Evolutionary conservation across 768 basidiomycete species (phyloP).

Genomic region (Panaeolus papilionaceus): DNA sequence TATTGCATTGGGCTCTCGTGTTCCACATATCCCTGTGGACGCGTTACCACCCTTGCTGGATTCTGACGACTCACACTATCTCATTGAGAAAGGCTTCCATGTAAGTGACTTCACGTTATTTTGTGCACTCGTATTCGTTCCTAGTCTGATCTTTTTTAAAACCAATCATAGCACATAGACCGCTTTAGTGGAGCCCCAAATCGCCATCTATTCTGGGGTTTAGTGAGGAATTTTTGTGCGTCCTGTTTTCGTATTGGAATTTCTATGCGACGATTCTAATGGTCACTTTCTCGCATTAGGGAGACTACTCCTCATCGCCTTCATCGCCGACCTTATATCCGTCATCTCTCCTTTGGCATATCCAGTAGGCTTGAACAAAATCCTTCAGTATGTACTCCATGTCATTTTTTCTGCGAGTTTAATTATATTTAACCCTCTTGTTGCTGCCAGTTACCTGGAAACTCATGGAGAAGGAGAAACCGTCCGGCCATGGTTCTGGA

Average conservation of each 20-base stretch:
- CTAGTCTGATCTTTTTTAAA: conserved; percentile 9
- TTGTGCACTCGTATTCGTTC: not conserved
- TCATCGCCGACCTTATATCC: conserved; percentile 33
- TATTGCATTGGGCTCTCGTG: conserved; percentile 50
- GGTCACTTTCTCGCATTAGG: conserved; percentile 18
- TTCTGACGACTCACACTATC: conserved; percentile 44
- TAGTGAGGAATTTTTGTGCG: conserved; percentile 44
- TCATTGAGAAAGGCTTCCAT: not conserved
- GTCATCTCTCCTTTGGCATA: conserved; percentile 37
- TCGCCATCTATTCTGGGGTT: conserved; percentile 51
- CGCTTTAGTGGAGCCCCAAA: conserved; percentile 43
- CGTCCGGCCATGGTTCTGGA: conserved; percentile 76
- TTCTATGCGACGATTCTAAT: not conserved
- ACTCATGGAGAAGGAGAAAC: conserved; percentile 49
- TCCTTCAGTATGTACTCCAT: conserved; percentile 36
- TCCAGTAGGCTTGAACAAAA: conserved; percentile 46
- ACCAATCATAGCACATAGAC: conserved; percentile 40
- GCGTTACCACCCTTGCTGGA: conserved; percentile 70
- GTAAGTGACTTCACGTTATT: not conserved
- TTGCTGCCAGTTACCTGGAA: conserved; percentile 58
- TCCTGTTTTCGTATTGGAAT: not conserved
- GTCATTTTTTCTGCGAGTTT: not conserved
- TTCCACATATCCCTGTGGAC: conserved; percentile 57
- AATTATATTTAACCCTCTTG: not conserved
- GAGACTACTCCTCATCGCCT: conserved; percentile 37